phyloP scores from a whole-genome alignment of 2,329 filamentous ascomycete genomes.

The Aschersonia sp. region DNA sequence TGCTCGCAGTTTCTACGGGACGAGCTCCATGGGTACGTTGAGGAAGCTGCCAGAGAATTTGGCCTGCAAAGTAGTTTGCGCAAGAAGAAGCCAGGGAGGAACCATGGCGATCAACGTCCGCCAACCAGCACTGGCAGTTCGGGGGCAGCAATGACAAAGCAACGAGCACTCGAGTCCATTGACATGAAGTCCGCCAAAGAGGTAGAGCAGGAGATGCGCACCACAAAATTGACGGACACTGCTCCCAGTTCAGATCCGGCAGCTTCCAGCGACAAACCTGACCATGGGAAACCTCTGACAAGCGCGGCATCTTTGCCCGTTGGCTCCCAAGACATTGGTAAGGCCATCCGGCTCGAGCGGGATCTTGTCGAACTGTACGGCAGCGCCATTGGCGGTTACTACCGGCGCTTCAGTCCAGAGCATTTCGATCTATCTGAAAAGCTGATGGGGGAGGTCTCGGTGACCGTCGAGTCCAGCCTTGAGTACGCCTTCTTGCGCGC shows the following conservation, averaged over 20 bases:
- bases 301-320: constrained; percentile 30
- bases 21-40: constrained; percentile 76
- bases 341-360: constrained; percentile 54
- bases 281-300: constrained; percentile 21
- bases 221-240: constrained; percentile 13
- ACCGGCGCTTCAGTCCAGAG: constrained; percentile 73
- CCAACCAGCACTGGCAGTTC: constrained; percentile 5
- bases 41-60: constrained; percentile 64
- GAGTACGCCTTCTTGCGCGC: constrained; percentile 89
- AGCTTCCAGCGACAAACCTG: constrained; percentile 18
- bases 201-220: constrained; percentile 21
- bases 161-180: constrained; percentile 18
- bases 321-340: constrained; percentile 38
- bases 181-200: constrained; percentile 36
- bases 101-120: constrained; percentile 9
- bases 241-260: constrained; percentile 2
- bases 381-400: constrained; percentile 83
- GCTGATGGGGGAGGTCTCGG: constrained; percentile 18
- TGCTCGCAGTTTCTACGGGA: constrained; percentile 81
- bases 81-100: constrained; percentile 19
- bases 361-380: constrained; percentile 66
- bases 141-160: constrained; percentile 7
- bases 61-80: constrained; percentile 63
- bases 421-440: constrained; percentile 43
- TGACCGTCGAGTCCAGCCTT: constrained; percentile 63